A percentile compares a stretch with the other conserved stretches of the same genome.
phyloP scores from a whole-genome alignment of 164 flowering plant species.

The Vitis rupestris region DNA sequence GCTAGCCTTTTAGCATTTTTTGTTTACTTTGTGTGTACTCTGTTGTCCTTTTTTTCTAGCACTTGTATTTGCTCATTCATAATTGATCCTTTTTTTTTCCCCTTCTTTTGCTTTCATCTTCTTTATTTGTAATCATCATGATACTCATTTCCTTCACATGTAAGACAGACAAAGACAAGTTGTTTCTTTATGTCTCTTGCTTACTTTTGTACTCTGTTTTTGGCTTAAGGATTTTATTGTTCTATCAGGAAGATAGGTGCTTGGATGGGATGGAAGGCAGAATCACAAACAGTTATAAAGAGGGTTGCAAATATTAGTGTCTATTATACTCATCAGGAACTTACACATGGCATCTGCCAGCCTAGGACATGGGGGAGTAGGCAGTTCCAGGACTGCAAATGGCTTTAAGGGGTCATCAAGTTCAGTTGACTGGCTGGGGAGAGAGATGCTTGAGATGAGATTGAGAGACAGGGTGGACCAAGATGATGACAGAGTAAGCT shows the following conservation, averaged over 20 bases:
- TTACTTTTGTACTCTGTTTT: not conserved
- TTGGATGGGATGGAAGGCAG: constrained; percentile 28
- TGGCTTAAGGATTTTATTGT: constrained; percentile 11
- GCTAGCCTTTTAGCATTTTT: not conserved
- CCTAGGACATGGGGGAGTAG: constrained; percentile 75
- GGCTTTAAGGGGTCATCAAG: constrained; percentile 74
- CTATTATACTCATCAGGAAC: not conserved
- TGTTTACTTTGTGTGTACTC: too few species aligned
- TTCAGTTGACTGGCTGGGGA: constrained; percentile 88
- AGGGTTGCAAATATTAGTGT: constrained; percentile 25
- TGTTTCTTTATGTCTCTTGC: not conserved
- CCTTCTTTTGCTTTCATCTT: not conserved
- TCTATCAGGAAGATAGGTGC: constrained; percentile 31
- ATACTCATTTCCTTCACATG: not conserved
- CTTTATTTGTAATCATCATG: not conserved
- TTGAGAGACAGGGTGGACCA: constrained; percentile 67
- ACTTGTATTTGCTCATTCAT: too few species aligned
- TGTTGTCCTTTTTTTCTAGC: too few species aligned
- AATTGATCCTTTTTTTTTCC: not conserved
- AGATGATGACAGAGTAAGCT: constrained; percentile 75
- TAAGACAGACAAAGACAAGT: not conserved
- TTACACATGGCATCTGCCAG: constrained; percentile 69
- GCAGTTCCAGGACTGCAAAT: constrained; percentile 74
- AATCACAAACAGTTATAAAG: constrained; percentile 5
- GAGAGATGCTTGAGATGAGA: constrained; percentile 93